Evolutionary conservation across 805 yeast species (phyloP), one percentile per base, ranked within the genome.

Genomic region (Suhomyces faveliae): DNA sequence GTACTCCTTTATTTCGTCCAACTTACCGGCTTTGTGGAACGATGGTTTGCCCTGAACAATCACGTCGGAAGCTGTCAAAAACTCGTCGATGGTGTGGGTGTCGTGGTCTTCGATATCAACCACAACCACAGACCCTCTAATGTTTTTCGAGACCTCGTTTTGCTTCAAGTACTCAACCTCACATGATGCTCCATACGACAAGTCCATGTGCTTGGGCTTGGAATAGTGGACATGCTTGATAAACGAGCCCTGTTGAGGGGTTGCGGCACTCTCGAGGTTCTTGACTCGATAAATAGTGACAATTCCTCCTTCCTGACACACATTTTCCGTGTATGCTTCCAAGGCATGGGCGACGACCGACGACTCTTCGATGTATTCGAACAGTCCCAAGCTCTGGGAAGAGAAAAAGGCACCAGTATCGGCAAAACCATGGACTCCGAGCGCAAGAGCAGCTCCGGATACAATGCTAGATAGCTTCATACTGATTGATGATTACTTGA

Each of bases 31-130:
- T 30, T 56, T 56, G 17, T 55, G 58, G 53, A 66, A 64, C 17
- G 57, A 50, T 9, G 73, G 73, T 48, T 57, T 61, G 5, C 67
- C 66, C 51, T 67, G 72, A 25, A 68, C 61, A 24, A 67, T 52
- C 30, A 59, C 46, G 25, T 25, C 22, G 40, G 35, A 21, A 17
- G 43, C 45, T 33, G 39, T 37, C 51, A 58, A 47, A 40, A 59
- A 55, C 45, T 62, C 64, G 17, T 47, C 61, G 21, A 60, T 38
- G 15, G 40, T 45, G 15, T 30, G 29, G 21, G 22, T 43, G 21
- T 27, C 35, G 19, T 17, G 25, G 5, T 23, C 35, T 17, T 42
- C 17, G 43, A 51, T 10, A 42, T 21, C 25, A 35, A 44, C 40
- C 4, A 37, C 40, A 5, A 37, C 10, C 23, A 37, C 40, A 10